A percentile compares a stretch with the other conserved stretches of the same genome.
phyloP scores from a whole-genome alignment of 768 basidiomycete species.

The Tricholoma terreum region DNA sequence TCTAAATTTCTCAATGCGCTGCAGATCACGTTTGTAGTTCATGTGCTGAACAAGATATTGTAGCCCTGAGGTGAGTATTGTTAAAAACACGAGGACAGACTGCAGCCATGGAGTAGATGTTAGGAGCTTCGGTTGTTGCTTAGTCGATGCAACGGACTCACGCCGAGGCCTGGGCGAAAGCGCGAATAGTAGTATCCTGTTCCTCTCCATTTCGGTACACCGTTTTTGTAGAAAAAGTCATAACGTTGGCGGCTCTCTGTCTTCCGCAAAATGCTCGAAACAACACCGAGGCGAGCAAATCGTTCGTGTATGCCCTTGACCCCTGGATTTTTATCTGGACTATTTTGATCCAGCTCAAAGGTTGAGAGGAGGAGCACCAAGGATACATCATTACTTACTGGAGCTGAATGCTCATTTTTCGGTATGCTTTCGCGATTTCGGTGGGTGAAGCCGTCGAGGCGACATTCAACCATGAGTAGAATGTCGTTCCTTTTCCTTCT shows the following conservation, averaged over 20 bases:
- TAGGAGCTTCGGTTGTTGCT: background rate
- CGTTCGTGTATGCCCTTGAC: constrained; percentile 81
- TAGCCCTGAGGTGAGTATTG: constrained; percentile 69
- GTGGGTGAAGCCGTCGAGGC: constrained; percentile 65
- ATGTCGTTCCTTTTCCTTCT: constrained; percentile 93
- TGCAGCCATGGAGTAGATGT: constrained; percentile 27
- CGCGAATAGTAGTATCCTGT: constrained; percentile 96
- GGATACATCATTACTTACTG: constrained; percentile 57
- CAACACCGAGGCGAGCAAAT: constrained; percentile 88
- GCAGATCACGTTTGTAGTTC: constrained; percentile 72
- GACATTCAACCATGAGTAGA: constrained; percentile 92
- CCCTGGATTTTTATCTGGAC: constrained; percentile 94
- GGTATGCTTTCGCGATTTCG: constrained; percentile 87
- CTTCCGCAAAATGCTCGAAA: constrained; percentile 77
- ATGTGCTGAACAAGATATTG: constrained; percentile 80
- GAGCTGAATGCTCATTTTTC: constrained; percentile 84
- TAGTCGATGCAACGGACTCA: constrained; percentile 29
- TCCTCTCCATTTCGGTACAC: constrained; percentile 95
- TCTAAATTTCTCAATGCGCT: constrained; percentile 61
- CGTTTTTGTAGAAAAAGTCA: constrained; percentile 96
- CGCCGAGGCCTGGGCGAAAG: constrained; percentile 89
- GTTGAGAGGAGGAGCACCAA: background rate
- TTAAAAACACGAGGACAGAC: constrained; percentile 77
- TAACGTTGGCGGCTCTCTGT: constrained; percentile 78
- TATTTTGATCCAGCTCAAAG: constrained; percentile 25